These are phyloP conservation scores for Blumeriella jaapii DNA, from an alignment of 2,329 filamentous ascomycete species.

Conservation along the genomic window DNA sequence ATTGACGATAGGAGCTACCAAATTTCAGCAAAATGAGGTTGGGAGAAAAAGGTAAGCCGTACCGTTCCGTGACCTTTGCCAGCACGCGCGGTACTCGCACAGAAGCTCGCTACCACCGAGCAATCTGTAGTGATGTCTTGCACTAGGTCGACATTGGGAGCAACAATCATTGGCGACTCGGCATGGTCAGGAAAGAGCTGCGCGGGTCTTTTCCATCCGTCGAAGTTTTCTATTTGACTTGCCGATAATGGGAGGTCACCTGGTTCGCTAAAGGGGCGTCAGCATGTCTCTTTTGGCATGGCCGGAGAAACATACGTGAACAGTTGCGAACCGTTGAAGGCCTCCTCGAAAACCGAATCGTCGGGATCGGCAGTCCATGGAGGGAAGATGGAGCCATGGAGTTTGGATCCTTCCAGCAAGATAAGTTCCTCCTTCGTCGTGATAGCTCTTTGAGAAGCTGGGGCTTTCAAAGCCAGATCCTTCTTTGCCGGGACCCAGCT, in stretches of 20 bases:
- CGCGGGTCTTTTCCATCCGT: slow-evolving; percentile 67
- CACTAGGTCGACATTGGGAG: slow-evolving; percentile 64
- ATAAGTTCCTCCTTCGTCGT: slow-evolving; percentile 66
- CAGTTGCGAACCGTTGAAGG: slow-evolving; percentile 32
- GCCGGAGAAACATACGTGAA: too few relatives aligned
- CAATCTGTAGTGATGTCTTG: slow-evolving; percentile 96
- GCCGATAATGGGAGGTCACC: slow-evolving; percentile 61
- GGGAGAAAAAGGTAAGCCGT: slow-evolving; percentile 18
- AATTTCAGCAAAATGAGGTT: slow-evolving; percentile 5
- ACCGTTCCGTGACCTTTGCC: slow-evolving; percentile 60
- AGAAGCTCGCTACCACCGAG: slow-evolving; percentile 91
- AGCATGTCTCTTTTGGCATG: background rate
- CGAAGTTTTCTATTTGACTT: slow-evolving; percentile 64
- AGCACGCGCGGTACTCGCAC: slow-evolving; percentile 62
- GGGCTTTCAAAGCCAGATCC: slow-evolving; percentile 25
- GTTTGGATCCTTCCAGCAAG: slow-evolving; percentile 61
- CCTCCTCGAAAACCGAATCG: slow-evolving; percentile 47
- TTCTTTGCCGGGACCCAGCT: slow-evolving; percentile 15
- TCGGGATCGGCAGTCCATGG: slow-evolving; percentile 64
- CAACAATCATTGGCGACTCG: slow-evolving; percentile 43
- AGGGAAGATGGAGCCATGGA: slow-evolving; percentile 76
- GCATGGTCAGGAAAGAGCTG: slow-evolving; percentile 32
- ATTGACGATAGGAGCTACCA: slow-evolving; percentile 56
- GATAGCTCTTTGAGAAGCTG: slow-evolving; percentile 43
- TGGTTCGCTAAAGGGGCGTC: slow-evolving; percentile 47